These are phyloP conservation scores for Corymbia citriodora DNA, from an alignment of 441 rosid species.

Conservation along the genomic window DNA sequence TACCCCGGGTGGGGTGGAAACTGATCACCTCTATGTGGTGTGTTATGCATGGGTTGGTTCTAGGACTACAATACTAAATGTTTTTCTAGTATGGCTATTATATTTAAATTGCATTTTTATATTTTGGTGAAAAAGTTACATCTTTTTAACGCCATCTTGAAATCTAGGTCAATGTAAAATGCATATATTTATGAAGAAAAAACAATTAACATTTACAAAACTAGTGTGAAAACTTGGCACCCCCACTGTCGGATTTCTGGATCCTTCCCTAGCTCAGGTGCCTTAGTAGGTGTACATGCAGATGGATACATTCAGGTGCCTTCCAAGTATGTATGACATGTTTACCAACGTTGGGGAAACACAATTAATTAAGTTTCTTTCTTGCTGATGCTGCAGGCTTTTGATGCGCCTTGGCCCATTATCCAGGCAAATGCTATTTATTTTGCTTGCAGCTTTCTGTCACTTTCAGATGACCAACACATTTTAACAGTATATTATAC, in stretches of 20 bases:
- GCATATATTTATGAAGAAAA: neutral
- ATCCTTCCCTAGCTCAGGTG: neutral
- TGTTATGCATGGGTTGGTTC: neutral
- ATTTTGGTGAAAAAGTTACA: neutral
- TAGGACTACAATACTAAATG: neutral
- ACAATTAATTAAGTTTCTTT: neutral
- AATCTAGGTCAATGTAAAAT: neutral
- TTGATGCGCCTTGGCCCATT: constrained; percentile 95
- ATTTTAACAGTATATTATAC: constrained; percentile 57
- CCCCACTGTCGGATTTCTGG: neutral
- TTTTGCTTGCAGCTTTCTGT: constrained; percentile 75
- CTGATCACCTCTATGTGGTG: neutral
- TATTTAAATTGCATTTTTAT: neutral
- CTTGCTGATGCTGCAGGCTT: constrained; percentile 52
- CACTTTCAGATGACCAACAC: constrained; percentile 81
- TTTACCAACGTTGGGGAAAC: neutral
- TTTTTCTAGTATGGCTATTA: neutral
- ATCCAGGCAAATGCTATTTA: constrained; percentile 95
- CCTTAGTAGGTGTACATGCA: neutral
- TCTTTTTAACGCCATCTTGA: neutral
- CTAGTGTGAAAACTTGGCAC: neutral
- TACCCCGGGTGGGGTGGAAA: neutral
- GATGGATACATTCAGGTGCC: neutral
- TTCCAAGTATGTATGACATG: neutral
- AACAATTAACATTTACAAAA: neutral